phyloP scores from a whole-genome alignment of 257 asterid species.

The Solanum medicagineum region DNA sequence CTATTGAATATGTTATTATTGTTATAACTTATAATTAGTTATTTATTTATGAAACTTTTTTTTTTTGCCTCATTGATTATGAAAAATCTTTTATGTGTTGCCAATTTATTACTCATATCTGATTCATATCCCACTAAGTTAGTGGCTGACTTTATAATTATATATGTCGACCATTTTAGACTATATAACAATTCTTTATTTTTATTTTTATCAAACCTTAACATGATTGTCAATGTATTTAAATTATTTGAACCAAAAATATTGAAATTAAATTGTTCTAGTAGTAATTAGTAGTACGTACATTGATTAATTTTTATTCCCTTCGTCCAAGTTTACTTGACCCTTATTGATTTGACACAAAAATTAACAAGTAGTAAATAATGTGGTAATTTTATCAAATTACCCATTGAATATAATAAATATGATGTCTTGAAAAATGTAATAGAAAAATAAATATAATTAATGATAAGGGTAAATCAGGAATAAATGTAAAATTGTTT shows the following conservation, averaged over 20 bases:
- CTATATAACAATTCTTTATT: background rate
- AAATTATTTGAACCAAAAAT: background rate
- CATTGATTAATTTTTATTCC: too few relatives aligned
- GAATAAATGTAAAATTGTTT: too few relatives aligned
- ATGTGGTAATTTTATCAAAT: too few relatives aligned
- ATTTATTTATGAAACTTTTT: background rate
- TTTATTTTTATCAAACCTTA: background rate
- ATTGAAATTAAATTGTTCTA: background rate
- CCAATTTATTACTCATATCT: slow-evolving; percentile 10
- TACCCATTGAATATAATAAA: too few relatives aligned
- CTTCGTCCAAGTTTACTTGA: too few relatives aligned
- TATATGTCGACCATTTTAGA: background rate
- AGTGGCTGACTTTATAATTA: background rate
- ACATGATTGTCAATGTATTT: background rate
- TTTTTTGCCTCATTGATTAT: background rate
- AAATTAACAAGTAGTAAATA: too few relatives aligned
- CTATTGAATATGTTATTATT: background rate
- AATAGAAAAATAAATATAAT: too few relatives aligned
- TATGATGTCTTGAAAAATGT: too few relatives aligned
- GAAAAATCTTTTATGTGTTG: background rate
- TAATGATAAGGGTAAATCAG: too few relatives aligned
- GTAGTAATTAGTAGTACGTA: background rate
- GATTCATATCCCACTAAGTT: slow-evolving; percentile 38
- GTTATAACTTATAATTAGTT: background rate
- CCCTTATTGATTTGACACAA: too few relatives aligned